These are phyloP conservation scores for Sechiopsis laciniata DNA, from an alignment of 306 rosid genomes.

Conservation along the genomic window DNA sequence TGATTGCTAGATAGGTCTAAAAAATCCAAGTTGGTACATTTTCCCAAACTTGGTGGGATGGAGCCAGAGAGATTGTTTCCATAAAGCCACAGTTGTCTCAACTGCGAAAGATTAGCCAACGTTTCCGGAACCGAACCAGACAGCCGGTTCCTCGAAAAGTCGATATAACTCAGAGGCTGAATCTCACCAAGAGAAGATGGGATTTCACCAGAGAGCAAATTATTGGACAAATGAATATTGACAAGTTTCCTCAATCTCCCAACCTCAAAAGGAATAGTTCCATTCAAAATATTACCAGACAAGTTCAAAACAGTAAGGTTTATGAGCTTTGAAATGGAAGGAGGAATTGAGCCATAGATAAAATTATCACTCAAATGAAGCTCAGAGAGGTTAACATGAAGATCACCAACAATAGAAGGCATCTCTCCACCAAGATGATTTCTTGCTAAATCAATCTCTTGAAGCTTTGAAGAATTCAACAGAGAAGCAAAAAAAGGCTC, in stretches of 20 bases:
- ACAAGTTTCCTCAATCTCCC: conserved; percentile 54
- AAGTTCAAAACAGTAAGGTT: conserved; percentile 69
- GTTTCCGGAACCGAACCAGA: conserved; percentile 82
- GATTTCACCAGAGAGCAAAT: conserved; percentile 74
- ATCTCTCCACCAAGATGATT: conserved; percentile 70
- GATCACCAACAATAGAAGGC: conserved; percentile 64
- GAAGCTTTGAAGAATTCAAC: conserved; percentile 44
- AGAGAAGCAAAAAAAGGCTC: conserved; percentile 70
- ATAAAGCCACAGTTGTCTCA: conserved; percentile 63
- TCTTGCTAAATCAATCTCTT: conserved; percentile 75
- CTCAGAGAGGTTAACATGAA: conserved; percentile 53
- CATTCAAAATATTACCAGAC: conserved; percentile 71
- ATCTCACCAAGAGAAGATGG: conserved; percentile 59
- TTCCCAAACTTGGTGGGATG: conserved; percentile 72
- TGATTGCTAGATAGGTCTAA: conserved; percentile 71
- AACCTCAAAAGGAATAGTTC: conserved; percentile 61
- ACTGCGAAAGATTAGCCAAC: conserved; percentile 69
- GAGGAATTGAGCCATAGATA: conserved; percentile 65
- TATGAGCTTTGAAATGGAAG: conserved; percentile 59
- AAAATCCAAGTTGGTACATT: conserved; percentile 69
- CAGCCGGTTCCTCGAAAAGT: conserved; percentile 68
- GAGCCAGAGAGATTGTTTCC: conserved; percentile 67
- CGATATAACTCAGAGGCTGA: conserved; percentile 67
- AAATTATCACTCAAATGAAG: conserved; percentile 62
- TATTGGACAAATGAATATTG: conserved; percentile 56